These are phyloP conservation scores for Umbelopsis sp. DNA, from an alignment of 192 early-diverging fungal genomes.

Conservation along the genomic window DNA sequence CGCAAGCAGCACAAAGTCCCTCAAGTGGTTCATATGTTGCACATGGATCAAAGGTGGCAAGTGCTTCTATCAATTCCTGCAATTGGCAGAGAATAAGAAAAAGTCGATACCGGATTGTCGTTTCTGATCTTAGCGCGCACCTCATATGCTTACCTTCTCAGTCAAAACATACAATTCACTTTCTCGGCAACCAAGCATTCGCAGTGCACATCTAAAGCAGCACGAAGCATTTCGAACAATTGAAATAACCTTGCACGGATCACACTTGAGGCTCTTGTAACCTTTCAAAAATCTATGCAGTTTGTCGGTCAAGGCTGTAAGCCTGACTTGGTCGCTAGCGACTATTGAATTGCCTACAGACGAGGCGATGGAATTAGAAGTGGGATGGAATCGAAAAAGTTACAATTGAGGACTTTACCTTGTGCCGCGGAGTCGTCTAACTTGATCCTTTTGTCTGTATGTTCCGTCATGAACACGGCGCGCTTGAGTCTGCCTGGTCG, in stretches of 20 bases:
- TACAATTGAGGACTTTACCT: neutral
- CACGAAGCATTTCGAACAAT: constrained; percentile 22
- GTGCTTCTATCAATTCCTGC: neutral
- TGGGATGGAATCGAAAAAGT: neutral
- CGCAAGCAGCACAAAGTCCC: constrained; percentile 10
- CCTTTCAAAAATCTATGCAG: neutral
- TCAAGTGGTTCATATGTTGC: neutral
- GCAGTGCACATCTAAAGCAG: constrained; percentile 29
- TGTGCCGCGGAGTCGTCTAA: neutral
- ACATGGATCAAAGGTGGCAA: neutral
- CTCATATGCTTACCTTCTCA: constrained; percentile 12
- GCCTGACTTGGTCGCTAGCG: neutral
- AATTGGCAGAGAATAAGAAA: neutral
- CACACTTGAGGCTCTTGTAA: neutral
- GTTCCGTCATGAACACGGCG: neutral
- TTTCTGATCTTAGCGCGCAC: neutral
- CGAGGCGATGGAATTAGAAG: neutral
- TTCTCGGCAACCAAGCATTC: constrained; percentile 21
- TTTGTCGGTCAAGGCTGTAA: neutral
- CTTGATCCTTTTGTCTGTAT: constrained; percentile 2
- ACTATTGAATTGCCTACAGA: neutral
- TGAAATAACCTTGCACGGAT: constrained; percentile 6
- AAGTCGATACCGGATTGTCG: neutral
- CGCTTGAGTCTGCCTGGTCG: too few relatives aligned
- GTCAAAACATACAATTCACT: constrained; percentile 2